Conservation (phyloP, 83 land plant species). For the Isoetes engelmannii region DNA sequence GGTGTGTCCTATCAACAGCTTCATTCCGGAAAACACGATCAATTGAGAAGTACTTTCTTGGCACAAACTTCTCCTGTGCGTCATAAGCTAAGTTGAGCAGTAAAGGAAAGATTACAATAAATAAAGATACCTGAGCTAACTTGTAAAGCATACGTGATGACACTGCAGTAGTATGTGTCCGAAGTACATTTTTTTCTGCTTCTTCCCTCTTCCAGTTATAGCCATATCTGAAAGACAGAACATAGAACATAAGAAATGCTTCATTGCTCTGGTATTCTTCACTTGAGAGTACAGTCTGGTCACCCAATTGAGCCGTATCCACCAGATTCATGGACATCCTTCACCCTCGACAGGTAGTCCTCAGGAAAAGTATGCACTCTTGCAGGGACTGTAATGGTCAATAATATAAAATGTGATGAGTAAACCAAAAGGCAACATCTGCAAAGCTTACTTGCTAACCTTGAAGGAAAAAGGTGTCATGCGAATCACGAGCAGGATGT, state of each 20-base stretch:
- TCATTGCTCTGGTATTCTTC: neutral
- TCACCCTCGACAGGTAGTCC: slow-evolving; percentile 12
- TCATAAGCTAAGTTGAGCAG: too few relatives aligned
- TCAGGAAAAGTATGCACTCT: slow-evolving; percentile 7
- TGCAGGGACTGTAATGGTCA: neutral
- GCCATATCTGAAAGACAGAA: slow-evolving; percentile 47
- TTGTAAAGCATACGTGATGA: slow-evolving; percentile 81
- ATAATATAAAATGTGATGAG: neutral
- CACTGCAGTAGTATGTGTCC: slow-evolving; percentile 96
- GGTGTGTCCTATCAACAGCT: slow-evolving; percentile 96
- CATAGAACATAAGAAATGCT: neutral
- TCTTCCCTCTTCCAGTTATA: slow-evolving; percentile 97
- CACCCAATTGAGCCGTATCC: slow-evolving; percentile 30
- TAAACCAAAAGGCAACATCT: neutral
- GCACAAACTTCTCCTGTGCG: slow-evolving; percentile 41
- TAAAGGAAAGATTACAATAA: neutral
- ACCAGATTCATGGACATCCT: slow-evolving; percentile 9
- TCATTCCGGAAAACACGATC: slow-evolving; percentile 97
- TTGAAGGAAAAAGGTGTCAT: slow-evolving; percentile 11
- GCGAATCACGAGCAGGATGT: slow-evolving; percentile 16
- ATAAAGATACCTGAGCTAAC: slow-evolving; percentile 57
- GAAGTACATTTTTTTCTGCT: slow-evolving; percentile 80
- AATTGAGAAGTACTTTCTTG: slow-evolving; percentile 82
- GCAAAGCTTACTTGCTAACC: neutral
- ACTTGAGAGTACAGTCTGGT: neutral